A percentile compares a stretch with the other conserved stretches of the same genome.
Conservation (phyloP, 1,284 basidiomycete genomes). For the Leccinum griseonigrum region DNA sequence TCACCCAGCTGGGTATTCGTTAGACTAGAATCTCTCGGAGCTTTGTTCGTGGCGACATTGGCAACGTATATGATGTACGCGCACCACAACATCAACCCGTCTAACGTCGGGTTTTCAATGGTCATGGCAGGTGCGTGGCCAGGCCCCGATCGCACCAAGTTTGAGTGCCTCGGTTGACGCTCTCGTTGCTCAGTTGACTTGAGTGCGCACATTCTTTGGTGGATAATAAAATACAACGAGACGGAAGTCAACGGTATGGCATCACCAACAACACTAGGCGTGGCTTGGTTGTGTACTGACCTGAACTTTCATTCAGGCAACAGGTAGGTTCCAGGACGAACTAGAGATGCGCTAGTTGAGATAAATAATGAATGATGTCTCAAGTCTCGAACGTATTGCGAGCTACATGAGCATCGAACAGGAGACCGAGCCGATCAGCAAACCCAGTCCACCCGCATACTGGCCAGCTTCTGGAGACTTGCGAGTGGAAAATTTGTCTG, state of each 20-base stretch:
- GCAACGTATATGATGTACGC: conserved; percentile 45
- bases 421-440: conserved; percentile 51
- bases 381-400: conserved; percentile 71
- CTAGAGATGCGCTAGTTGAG: not conserved
- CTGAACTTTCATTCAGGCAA: conserved; percentile 7
- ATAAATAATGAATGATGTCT: not conserved
- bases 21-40: conserved; percentile 50
- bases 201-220: conserved; percentile 4
- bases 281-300: not conserved
- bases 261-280: not conserved
- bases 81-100: conserved; percentile 36
- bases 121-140: conserved; percentile 47
- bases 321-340: conserved; percentile 7
- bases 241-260: conserved; percentile 11
- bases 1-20: conserved; percentile 49
- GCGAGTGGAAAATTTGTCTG: conserved; percentile 56
- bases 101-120: conserved; percentile 49
- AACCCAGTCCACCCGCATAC: conserved; percentile 66
- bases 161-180: not conserved
- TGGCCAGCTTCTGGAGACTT: conserved; percentile 77
- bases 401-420: conserved; percentile 72
- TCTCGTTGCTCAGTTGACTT: not conserved
- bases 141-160: conserved; percentile 31
- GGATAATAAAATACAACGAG: conserved; percentile 10
- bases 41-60: conserved; percentile 50